A percentile compares a stretch with the other conserved stretches of the same genome.
Conservation (phyloP, 1,139 yeast genomes). For the Pichia sp. region DNA sequence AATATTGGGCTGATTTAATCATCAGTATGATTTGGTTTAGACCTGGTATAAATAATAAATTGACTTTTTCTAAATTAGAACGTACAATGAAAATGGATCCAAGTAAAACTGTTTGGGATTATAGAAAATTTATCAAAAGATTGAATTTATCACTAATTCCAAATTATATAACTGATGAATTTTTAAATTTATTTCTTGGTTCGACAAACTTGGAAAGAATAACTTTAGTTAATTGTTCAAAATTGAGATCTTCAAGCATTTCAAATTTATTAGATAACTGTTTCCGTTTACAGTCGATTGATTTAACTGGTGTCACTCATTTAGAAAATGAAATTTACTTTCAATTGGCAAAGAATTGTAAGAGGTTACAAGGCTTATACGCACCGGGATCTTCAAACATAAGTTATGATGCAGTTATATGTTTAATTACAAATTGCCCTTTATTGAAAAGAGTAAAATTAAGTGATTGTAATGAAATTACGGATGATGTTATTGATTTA, state of each 20-base stretch:
- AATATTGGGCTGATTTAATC: slow-evolving; percentile 72
- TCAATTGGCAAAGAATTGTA: slow-evolving; percentile 68
- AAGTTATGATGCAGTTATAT: slow-evolving; percentile 57
- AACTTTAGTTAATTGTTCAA: slow-evolving; percentile 74
- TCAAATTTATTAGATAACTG: slow-evolving; percentile 59
- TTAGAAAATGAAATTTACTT: slow-evolving; percentile 60
- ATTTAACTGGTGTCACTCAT: slow-evolving; percentile 76
- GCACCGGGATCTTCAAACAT: slow-evolving; percentile 78
- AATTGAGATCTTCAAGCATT: slow-evolving; percentile 56
- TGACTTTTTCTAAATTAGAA: slow-evolving; percentile 43
- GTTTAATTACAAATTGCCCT: slow-evolving; percentile 58
- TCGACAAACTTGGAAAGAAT: slow-evolving; percentile 78
- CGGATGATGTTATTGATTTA: slow-evolving; percentile 58
- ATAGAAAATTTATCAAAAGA: slow-evolving; percentile 69
- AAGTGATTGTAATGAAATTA: slow-evolving; percentile 61
- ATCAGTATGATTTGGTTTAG: slow-evolving; percentile 86
- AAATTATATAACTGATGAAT: slow-evolving; percentile 56
- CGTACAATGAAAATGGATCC: slow-evolving; percentile 49
- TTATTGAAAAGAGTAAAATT: slow-evolving; percentile 78
- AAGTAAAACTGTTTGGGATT: slow-evolving; percentile 56
- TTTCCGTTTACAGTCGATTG: slow-evolving; percentile 73
- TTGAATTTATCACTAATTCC: slow-evolving; percentile 76
- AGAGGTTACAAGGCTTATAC: slow-evolving; percentile 79
- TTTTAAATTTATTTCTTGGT: slow-evolving; percentile 48
- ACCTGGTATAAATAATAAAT: slow-evolving; percentile 63